These are phyloP conservation scores for Colletotrichum musae DNA, from an alignment of 2,329 filamentous ascomycete species.

Conservation along the genomic window DNA sequence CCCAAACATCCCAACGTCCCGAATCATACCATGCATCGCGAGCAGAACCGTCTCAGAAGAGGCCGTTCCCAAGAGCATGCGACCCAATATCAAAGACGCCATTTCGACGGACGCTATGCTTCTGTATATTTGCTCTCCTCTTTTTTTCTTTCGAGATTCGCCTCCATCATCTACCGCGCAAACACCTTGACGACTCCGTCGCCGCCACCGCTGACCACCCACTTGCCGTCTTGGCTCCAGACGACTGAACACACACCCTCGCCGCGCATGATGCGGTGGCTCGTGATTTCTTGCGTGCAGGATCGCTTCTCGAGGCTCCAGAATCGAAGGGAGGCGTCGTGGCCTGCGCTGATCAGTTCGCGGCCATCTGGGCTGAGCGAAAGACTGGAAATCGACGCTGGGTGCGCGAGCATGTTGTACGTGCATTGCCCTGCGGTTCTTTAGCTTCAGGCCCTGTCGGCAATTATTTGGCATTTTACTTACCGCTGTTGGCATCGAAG, in stretches of 20 bases:
- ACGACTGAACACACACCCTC: slow-evolving; percentile 95
- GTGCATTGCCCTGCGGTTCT: slow-evolving; percentile 88
- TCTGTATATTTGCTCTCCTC: slow-evolving; percentile 27
- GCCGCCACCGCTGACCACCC: slow-evolving; percentile 94
- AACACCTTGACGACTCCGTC: slow-evolving; percentile 98
- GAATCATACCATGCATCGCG: slow-evolving; percentile 18
- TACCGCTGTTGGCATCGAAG: slow-evolving; percentile 99
- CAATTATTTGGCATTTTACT: slow-evolving; percentile 54
- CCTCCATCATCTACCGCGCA: slow-evolving; percentile 60
- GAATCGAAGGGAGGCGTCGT: slow-evolving; percentile 95
- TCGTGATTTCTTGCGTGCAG: slow-evolving; percentile 95
- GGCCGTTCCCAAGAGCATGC: slow-evolving; percentile 17
- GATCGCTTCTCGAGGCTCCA: slow-evolving; percentile 97
- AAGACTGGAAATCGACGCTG: slow-evolving; percentile 90
- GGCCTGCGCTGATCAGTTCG: slow-evolving; percentile 94
- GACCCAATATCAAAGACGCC: slow-evolving; percentile 31
- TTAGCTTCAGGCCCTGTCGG: not conserved
- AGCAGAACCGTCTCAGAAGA: slow-evolving; percentile 5
- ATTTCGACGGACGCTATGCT: slow-evolving; percentile 37
- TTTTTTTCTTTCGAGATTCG: slow-evolving; percentile 11
- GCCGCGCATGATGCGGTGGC: slow-evolving; percentile 92
- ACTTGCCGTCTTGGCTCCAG: slow-evolving; percentile 95
- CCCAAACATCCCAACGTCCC: slow-evolving; percentile 1
- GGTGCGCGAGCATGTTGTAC: slow-evolving; percentile 98
- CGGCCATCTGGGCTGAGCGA: slow-evolving; percentile 93